Percentiles rank a stretch among this genome's conserved stretches.
Evolutionary conservation across 352 stramenopile genomes (phyloP).

Genomic region (Phytophthora nicotianae): DNA sequence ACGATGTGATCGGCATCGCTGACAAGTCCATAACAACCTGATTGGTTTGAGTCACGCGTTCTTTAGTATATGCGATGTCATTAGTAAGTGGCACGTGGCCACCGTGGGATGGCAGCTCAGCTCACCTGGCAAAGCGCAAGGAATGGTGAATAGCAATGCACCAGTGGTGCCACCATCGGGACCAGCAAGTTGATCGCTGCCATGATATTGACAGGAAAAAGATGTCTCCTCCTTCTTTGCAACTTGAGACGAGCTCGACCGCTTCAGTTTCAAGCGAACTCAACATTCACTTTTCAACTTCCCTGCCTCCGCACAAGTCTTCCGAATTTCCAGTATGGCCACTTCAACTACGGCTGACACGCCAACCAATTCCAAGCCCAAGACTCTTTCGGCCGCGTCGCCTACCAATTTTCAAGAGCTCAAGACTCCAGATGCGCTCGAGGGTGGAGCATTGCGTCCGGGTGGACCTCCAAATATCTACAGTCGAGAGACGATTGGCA

Average conservation of each 20-base stretch:
- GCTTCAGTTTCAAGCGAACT: conserved; percentile 3
- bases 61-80: conserved; percentile 30
- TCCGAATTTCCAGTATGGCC: conserved; percentile 10
- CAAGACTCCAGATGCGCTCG: conserved; percentile 39
- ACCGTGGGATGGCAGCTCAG: conserved; percentile 26
- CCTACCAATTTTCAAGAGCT: conserved; percentile 34
- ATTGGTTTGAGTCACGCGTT: conserved; percentile 33
- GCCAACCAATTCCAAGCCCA: conserved; percentile 15
- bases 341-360: conserved; percentile 6
- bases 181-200: conserved; percentile 12
- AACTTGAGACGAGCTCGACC: conserved; percentile 1
- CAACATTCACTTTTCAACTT: conserved; percentile 25
- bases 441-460: conserved; percentile 43
- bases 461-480: conserved; percentile 46
- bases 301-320: conserved; percentile 13
- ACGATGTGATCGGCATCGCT: conserved; percentile 12
- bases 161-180: conserved; percentile 18
- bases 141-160: conserved; percentile 40
- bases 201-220: conserved; percentile 11
- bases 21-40: conserved; percentile 14
- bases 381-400: conserved; percentile 12
- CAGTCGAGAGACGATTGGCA: conserved; percentile 37
- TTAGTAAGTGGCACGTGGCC: conserved; percentile 39
- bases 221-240: conserved; percentile 1
- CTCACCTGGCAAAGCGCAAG: conserved; percentile 28